Percentiles rank a stretch among this genome's conserved stretches.
These are phyloP conservation scores for Ceratobasidium sp. DNA, from an alignment of 1,284 basidiomycete species.

Conservation along the genomic window DNA sequence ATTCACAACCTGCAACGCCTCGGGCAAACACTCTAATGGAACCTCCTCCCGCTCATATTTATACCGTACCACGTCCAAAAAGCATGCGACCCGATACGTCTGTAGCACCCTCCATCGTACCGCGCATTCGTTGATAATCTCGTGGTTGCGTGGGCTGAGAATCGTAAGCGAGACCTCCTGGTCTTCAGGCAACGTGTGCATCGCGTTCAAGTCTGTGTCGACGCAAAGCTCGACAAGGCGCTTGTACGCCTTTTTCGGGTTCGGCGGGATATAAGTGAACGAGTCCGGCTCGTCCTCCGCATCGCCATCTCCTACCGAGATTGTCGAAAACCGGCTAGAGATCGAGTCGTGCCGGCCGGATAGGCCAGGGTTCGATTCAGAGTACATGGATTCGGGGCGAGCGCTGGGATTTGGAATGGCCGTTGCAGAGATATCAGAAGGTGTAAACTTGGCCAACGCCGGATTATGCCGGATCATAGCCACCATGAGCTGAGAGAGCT, in stretches of 20 bases:
- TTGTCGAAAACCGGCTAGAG: constrained; percentile 67
- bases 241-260: constrained; percentile 84
- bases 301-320: constrained; percentile 65
- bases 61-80: constrained; percentile 84
- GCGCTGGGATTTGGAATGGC: constrained; percentile 51
- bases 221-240: constrained; percentile 85
- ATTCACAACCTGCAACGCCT: constrained; percentile 77
- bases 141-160: constrained; percentile 79
- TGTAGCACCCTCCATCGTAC: constrained; percentile 87
- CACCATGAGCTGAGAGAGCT: constrained; percentile 87
- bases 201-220: constrained; percentile 84
- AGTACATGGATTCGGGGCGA: constrained; percentile 67
- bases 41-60: constrained; percentile 91
- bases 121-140: constrained; percentile 87
- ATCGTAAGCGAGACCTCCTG: constrained; percentile 97
- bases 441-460: constrained; percentile 79
- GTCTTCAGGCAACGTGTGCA: constrained; percentile 90
- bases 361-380: constrained; percentile 52
- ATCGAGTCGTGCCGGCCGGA: constrained; percentile 64
- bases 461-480: constrained; percentile 88
- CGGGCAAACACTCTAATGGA: constrained; percentile 91
- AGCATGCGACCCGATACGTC: constrained; percentile 78
- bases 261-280: constrained; percentile 90
- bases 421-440: constrained; percentile 61
- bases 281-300: constrained; percentile 71